Percentiles rank a stretch among this genome's conserved stretches.
Conservation (phyloP, 1,284 basidiomycete species). For the Filobasidium uniguttulatum region DNA sequence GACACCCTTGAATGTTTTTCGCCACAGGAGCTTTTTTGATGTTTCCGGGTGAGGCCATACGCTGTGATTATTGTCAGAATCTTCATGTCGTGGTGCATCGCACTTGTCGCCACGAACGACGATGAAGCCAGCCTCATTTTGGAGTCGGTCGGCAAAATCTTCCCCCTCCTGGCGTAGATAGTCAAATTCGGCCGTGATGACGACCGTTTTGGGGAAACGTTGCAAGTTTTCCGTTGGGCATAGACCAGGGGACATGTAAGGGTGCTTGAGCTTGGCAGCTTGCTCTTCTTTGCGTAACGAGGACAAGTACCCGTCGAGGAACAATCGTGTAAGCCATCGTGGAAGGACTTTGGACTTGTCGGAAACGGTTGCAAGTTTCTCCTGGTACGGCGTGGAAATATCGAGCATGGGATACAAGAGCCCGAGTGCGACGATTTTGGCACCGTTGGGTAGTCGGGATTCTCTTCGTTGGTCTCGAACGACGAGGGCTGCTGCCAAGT, state of each 20-base stretch:
- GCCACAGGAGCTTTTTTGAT: slow-evolving; percentile 11
- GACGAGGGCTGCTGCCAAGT: slow-evolving; percentile 20
- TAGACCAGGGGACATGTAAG: slow-evolving; percentile 20
- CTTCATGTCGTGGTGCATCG: too few relatives aligned
- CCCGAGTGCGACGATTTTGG: slow-evolving; percentile 15
- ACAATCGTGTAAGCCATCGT: slow-evolving; percentile 21
- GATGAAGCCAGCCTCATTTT: slow-evolving; percentile 12
- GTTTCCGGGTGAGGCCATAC: neutral
- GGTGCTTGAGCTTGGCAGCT: slow-evolving; percentile 13
- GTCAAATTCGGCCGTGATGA: slow-evolving; percentile 23
- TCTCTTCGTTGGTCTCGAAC: slow-evolving; percentile 14
- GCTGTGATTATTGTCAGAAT: neutral
- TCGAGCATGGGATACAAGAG: slow-evolving; percentile 22
- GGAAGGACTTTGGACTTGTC: slow-evolving; percentile 20
- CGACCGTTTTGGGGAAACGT: slow-evolving; percentile 19
- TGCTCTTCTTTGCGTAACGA: slow-evolving; percentile 14
- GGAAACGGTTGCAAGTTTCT: slow-evolving; percentile 19
- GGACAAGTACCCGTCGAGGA: slow-evolving; percentile 21
- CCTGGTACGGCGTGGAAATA: slow-evolving; percentile 19
- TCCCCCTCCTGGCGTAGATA: slow-evolving; percentile 24
- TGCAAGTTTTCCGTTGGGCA: slow-evolving; percentile 16
- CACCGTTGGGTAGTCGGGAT: slow-evolving; percentile 13
- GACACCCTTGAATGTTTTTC: slow-evolving; percentile 19
- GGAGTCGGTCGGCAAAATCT: slow-evolving; percentile 17
- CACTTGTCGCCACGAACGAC: slow-evolving; percentile 3